Evolutionary conservation across 192 early-diverging fungal genomes (phyloP).

Genomic region (Diversispora eburnea): DNA sequence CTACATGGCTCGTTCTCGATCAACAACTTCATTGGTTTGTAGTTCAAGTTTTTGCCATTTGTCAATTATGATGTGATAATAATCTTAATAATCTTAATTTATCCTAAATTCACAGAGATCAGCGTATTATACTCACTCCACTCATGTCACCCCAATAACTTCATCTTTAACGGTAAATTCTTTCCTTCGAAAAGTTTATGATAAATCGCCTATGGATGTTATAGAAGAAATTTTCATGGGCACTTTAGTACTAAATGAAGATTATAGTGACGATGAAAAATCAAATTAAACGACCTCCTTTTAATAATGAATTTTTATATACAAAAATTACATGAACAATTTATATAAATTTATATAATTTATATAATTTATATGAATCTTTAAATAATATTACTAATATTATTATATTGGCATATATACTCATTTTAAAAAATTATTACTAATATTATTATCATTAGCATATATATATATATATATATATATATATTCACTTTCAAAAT

Average conservation of each 20-base stretch:
- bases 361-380: too few species aligned
- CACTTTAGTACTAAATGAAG: background rate
- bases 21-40: constrained; percentile 14
- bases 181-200: constrained; percentile 14
- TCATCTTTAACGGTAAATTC: constrained; percentile 12
- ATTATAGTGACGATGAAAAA: constrained; percentile 4
- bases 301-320: background rate
- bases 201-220: constrained; percentile 10
- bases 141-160: background rate
- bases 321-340: background rate
- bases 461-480: too few species aligned
- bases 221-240: constrained; percentile 27
- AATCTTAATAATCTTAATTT: too few species aligned
- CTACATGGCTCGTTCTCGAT: constrained; percentile 6
- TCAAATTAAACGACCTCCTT: background rate
- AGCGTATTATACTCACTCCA: constrained; percentile 9
- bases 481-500: too few species aligned
- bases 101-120: background rate
- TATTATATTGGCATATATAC: background rate
- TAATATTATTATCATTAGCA: too few species aligned
- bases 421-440: too few species aligned
- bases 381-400: background rate
- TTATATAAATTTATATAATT: background rate
- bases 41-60: too few species aligned
- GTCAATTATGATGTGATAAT: too few species aligned